These are phyloP conservation scores for Lecanicillium sp. DNA, from an alignment of 2,329 filamentous ascomycete species.

Conservation along the genomic window DNA sequence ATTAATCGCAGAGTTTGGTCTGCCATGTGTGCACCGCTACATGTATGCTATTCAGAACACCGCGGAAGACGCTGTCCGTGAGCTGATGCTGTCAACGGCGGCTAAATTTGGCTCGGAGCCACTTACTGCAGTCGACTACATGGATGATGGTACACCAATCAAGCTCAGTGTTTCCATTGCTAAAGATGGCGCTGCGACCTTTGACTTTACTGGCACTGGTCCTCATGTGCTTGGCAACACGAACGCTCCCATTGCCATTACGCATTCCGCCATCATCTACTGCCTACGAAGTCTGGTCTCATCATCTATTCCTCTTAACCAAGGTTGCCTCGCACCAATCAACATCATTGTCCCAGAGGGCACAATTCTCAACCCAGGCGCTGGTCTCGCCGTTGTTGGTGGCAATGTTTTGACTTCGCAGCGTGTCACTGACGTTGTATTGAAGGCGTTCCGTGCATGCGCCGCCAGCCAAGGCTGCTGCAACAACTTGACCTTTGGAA, in stretches of 20 bases:
- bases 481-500: conserved; percentile 81
- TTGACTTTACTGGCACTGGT: conserved; percentile 33
- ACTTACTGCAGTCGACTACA: conserved; percentile 43
- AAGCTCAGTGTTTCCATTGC: conserved; percentile 67
- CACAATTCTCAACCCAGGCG: conserved; percentile 66
- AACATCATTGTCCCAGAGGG: conserved; percentile 64
- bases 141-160: conserved; percentile 82
- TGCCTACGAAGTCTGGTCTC: conserved; percentile 72
- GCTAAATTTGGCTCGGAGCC: conserved; percentile 11
- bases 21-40: conserved; percentile 59
- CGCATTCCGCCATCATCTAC: conserved; percentile 65
- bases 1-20: conserved; percentile 65
- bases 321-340: conserved; percentile 74
- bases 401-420: conserved; percentile 77
- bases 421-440: conserved; percentile 73
- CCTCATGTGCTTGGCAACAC: conserved; percentile 23
- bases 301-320: conserved; percentile 78
- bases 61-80: conserved; percentile 26
- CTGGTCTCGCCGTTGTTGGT: conserved; percentile 72
- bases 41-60: conserved; percentile 33
- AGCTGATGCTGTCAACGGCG: conserved; percentile 14
- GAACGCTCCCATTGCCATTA: conserved; percentile 25
- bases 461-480: conserved; percentile 73
- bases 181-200: conserved; percentile 64
- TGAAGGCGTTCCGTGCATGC: conserved; percentile 71